Conservation (phyloP, 2,329 filamentous ascomycete genomes). For the Atkinsonella hypoxylon region DNA sequence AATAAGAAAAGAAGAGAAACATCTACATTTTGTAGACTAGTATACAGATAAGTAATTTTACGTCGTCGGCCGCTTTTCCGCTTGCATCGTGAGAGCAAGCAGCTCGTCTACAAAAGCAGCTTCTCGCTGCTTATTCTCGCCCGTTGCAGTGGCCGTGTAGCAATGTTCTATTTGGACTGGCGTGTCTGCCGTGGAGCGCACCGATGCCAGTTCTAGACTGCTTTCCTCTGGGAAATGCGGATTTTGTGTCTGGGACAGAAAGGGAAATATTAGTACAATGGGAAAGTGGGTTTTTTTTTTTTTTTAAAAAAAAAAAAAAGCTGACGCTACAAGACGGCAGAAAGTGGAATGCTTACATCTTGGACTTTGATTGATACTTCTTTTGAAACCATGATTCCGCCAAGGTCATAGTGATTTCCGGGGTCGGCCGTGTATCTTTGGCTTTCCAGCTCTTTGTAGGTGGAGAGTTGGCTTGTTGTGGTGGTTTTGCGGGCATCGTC, state of each 20-base stretch:
- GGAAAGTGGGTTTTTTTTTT: too few species aligned
- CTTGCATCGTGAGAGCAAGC: conserved; percentile 11
- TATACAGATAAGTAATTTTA: neutral
- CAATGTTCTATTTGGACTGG: neutral
- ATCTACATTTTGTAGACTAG: too few species aligned
- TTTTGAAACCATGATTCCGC: conserved; percentile 51
- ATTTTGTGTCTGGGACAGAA: neutral
- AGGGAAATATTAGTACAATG: neutral
- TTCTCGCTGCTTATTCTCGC: conserved; percentile 6
- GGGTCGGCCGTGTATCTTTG: conserved; percentile 6
- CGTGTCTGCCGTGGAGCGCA: neutral
- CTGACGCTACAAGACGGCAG: too few species aligned
- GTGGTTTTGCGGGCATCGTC: conserved; percentile 7
- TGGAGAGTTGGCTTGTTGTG: conserved; percentile 4
- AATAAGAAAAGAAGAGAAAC: too few species aligned
- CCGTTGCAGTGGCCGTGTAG: conserved; percentile 7
- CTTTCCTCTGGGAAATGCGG: neutral
- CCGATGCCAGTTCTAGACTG: neutral
- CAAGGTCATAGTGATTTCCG: conserved; percentile 21
- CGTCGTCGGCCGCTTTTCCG: conserved; percentile 5
- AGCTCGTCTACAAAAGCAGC: conserved; percentile 12
- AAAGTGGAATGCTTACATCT: too few species aligned
- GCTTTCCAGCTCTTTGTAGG: conserved; percentile 11
- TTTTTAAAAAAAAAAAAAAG: too few species aligned
- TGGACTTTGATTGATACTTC: conserved; percentile 44